Conservation (phyloP, 2,329 filamentous ascomycete species). For the Aspergillus pseudoterreus region DNA sequence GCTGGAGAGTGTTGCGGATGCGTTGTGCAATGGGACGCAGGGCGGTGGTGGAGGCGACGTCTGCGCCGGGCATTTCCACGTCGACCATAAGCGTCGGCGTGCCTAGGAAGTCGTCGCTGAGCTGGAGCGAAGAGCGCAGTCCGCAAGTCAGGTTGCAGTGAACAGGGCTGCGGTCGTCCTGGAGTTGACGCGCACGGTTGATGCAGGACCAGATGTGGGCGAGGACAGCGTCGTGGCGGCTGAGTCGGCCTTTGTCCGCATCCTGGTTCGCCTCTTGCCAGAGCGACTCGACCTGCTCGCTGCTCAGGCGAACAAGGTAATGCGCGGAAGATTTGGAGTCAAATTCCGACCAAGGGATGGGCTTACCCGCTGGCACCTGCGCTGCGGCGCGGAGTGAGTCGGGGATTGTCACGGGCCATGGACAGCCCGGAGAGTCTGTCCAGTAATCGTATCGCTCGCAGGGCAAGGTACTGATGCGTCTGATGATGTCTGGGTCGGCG, state of each 20-base stretch:
- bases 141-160: conserved; percentile 44
- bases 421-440: conserved; percentile 17
- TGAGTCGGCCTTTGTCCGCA: conserved; percentile 22
- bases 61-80: conserved; percentile 20
- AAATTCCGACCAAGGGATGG: conserved; percentile 43
- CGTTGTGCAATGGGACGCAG: conserved; percentile 10
- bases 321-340: conserved; percentile 33
- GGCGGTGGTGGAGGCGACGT: background rate
- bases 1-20: conserved; percentile 35
- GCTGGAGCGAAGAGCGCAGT: conserved; percentile 34
- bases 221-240: conserved; percentile 45
- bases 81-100: conserved; percentile 44
- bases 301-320: conserved; percentile 37
- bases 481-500: conserved; percentile 21
- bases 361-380: conserved; percentile 28
- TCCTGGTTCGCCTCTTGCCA: conserved; percentile 19
- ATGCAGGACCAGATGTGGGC: conserved; percentile 48
- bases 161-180: conserved; percentile 24
- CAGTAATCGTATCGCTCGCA: conserved; percentile 50
- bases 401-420: conserved; percentile 2
- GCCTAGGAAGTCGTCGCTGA: conserved; percentile 42
- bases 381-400: conserved; percentile 16
- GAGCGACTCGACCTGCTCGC: conserved; percentile 32
- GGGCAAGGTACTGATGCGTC: conserved; percentile 32
- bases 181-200: conserved; percentile 37